phyloP scores from a whole-genome alignment of 768 basidiomycete genomes.

The Rhodotorula diobovata region DNA sequence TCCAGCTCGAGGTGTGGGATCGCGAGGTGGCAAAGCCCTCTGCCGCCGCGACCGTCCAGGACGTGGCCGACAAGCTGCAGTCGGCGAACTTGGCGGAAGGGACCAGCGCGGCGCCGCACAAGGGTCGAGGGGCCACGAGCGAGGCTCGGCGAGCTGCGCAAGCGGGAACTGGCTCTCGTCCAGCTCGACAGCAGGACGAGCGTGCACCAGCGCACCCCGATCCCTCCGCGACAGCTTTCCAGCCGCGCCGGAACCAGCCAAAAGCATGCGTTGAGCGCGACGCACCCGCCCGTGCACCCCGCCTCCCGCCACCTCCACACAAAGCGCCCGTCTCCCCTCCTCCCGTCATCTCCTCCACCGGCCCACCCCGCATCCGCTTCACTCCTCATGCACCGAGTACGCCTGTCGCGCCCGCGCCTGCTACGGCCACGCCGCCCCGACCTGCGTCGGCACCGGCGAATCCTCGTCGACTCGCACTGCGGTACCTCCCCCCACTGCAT shows the following conservation, averaged over 20 bases:
- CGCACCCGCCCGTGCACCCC: not conserved
- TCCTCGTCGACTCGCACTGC: not conserved
- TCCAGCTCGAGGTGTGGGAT: conserved; percentile 6
- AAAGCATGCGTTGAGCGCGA: too few species aligned
- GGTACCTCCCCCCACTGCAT: conserved; percentile 15
- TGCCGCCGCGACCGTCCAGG: not conserved
- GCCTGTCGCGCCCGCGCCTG: not conserved
- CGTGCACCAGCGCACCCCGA: not conserved
- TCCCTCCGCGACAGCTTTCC: not conserved
- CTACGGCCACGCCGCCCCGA: not conserved
- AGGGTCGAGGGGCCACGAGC: too few species aligned
- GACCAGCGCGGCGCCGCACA: too few species aligned
- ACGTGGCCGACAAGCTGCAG: not conserved
- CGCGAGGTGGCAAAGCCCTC: too few species aligned
- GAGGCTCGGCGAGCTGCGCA: too few species aligned
- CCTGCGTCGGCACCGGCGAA: not conserved
- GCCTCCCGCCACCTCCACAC: not conserved
- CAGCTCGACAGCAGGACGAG: not conserved
- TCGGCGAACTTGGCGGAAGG: too few species aligned
- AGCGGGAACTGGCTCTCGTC: not conserved
- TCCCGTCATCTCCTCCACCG: not conserved
- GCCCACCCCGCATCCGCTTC: conserved; percentile 14
- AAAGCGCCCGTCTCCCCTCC: not conserved
- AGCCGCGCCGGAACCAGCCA: not conserved
- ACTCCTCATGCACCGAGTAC: not conserved